Evolutionary conservation across 371 early-diverging fungal genomes (phyloP), one percentile per base, ranked within the genome.

Genomic region (Rhizopus arrhizus): DNA sequence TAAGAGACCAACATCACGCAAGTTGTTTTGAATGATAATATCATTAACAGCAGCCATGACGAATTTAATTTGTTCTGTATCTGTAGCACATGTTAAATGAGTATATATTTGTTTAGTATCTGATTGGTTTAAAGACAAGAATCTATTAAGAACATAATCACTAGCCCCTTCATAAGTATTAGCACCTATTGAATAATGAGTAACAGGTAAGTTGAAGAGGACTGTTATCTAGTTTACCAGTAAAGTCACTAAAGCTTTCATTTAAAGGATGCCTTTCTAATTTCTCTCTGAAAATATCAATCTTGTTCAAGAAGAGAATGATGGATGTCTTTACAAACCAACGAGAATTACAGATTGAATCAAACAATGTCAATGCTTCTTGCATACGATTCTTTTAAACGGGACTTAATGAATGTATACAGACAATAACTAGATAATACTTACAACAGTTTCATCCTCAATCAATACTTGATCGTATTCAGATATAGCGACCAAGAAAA

Each of bases 41-140:
- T 97, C 96, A 68, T 94, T 96, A 48, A 96, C 94, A 13, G 95
- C 93, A 5, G 92, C 90, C 92, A 95, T 93, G 64, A 97, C 98
- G 70, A 93, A 92, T 73, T 90, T 91, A 64, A 97, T 94, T 77
- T 97, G 96, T 46, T 87, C 87, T n/a, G 98, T 97, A 76, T 97
- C 98, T 9, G 97, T 97, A 4, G 97, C 97, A 69, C 95, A 96
- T 11, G 98, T 97, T 66, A 95, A 94, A 78, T 95, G 96, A 51
- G 94, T 85, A 74, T 93, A 94, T 55, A 94, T 87, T 73, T 92
- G 92, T 74, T 93, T 96, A 51, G 82, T 73, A 33, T 91, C 90
- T 5, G 89, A 86, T 68, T 91, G 82, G 73, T 93, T 93, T 45
- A 96, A 72, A 31, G 85, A 80, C 36, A 93, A 84, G 71, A 95